Conservation (phyloP, 2,329 filamentous ascomycete genomes). For the Aspergillus sp. region DNA sequence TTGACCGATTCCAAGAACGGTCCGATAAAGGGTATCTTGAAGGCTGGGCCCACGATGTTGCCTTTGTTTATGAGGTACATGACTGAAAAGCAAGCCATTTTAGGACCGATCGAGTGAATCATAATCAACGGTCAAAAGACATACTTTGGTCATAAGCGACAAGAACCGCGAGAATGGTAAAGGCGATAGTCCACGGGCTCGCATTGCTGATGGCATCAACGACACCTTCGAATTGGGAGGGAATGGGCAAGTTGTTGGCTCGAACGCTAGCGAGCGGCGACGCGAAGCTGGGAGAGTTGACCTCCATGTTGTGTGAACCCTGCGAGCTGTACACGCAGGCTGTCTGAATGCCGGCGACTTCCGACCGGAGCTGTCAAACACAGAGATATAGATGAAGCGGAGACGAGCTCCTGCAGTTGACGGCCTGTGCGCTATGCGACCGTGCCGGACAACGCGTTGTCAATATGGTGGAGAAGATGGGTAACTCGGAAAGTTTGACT, state of each 20-base stretch:
- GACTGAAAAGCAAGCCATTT: conserved; percentile 48
- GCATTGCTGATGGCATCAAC: not conserved
- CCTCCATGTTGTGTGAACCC: not conserved
- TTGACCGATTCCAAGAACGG: conserved; percentile 84
- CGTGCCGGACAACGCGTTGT: not conserved
- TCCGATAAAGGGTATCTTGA: conserved; percentile 76
- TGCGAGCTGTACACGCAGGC: not conserved
- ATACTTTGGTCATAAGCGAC: conserved; percentile 1
- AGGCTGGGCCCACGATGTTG: conserved; percentile 67
- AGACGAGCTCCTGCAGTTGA: no score
- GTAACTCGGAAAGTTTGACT: not conserved
- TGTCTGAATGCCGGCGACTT: not conserved
- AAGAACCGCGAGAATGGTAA: not conserved
- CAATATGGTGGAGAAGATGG: not conserved
- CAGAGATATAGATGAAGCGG: not conserved
- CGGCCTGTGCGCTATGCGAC: not conserved
- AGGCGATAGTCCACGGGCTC: not conserved
- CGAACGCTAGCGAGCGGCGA: not conserved
- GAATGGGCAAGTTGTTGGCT: not conserved
- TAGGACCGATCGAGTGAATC: not conserved
- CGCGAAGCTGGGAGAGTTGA: not conserved
- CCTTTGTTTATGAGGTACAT: conserved; percentile 70
- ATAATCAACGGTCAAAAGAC: not conserved
- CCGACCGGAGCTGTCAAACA: not conserved
- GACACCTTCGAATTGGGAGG: not conserved